Conservation (phyloP, 352 stramenopile species). For the Phytophthora vignae region DNA sequence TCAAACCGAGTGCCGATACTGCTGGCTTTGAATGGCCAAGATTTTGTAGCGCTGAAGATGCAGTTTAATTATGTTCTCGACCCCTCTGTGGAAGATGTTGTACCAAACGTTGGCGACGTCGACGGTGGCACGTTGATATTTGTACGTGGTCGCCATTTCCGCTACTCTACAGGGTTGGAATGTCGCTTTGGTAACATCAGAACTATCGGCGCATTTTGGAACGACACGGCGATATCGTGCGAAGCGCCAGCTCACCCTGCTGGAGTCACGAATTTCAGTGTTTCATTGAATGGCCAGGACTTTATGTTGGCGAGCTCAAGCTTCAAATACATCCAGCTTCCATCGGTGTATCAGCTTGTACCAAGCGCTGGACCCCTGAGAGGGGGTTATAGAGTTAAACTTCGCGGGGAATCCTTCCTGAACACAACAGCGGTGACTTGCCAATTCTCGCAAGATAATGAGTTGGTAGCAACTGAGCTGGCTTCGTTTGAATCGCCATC, state of each 20-base stretch:
- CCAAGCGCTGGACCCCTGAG: conserved; percentile 42
- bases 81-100: conserved; percentile 48
- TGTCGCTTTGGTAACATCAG: conserved; percentile 64
- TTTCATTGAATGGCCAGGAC: conserved; percentile 79
- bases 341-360: conserved; percentile 53
- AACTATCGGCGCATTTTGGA: conserved; percentile 65
- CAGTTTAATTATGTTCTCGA: conserved; percentile 75
- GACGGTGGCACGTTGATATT: conserved; percentile 66
- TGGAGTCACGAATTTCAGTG: conserved; percentile 41
- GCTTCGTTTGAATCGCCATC: conserved; percentile 33
- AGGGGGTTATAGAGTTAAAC: conserved; percentile 43
- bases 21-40: conserved; percentile 83
- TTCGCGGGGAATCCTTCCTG: conserved; percentile 42
- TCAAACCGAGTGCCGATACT: conserved; percentile 54
- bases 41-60: conserved; percentile 52
- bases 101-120: conserved; percentile 49
- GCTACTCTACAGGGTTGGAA: conserved; percentile 49
- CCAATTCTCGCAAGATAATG: conserved; percentile 34
- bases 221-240: conserved; percentile 65
- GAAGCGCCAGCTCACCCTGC: conserved; percentile 50
- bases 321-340: conserved; percentile 63
- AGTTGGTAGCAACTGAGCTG: not conserved
- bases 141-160: conserved; percentile 72
- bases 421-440: conserved; percentile 37
- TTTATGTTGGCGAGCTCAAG: conserved; percentile 38